Evolutionary conservation across 1,139 yeast species (phyloP).

Genomic region (Protomyces macrosporus): DNA sequence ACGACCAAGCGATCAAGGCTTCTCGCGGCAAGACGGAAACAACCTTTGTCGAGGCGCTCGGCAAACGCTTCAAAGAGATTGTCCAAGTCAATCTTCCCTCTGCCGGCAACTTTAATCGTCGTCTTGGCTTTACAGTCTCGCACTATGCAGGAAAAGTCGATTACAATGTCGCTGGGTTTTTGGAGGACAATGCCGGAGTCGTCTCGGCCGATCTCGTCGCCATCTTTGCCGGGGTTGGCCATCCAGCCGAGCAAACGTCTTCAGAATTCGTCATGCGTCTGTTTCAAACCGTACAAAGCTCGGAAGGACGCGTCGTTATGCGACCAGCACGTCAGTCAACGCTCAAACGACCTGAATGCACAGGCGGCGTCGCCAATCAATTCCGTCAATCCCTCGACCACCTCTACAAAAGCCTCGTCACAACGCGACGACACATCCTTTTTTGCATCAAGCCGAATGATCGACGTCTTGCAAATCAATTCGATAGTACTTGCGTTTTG

Average conservation of each 20-base stretch:
- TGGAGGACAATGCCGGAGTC: slow-evolving; percentile 40
- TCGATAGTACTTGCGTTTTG: slow-evolving; percentile 44
- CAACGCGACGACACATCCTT: slow-evolving; percentile 43
- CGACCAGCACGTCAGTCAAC: slow-evolving; percentile 34
- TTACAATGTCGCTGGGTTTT: slow-evolving; percentile 38
- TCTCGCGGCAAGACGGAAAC: slow-evolving; percentile 38
- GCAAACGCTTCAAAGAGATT: slow-evolving; percentile 38
- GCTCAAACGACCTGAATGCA: slow-evolving; percentile 35
- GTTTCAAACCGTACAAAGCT: slow-evolving; percentile 39
- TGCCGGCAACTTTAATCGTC: slow-evolving; percentile 28
- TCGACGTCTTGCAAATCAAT: slow-evolving; percentile 39
- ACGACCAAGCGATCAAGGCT: slow-evolving; percentile 39
- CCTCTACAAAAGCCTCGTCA: slow-evolving; percentile 41
- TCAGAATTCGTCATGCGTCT: slow-evolving; percentile 41
- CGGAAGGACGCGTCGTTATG: slow-evolving; percentile 36
- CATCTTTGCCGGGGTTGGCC: slow-evolving; percentile 34
- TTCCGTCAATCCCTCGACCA: slow-evolving; percentile 39
- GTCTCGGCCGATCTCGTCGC: slow-evolving; percentile 43
- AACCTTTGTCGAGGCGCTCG: slow-evolving; percentile 38
- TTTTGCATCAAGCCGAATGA: slow-evolving; percentile 45
- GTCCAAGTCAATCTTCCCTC: slow-evolving; percentile 36
- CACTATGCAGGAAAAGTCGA: slow-evolving; percentile 45
- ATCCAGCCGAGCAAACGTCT: slow-evolving; percentile 37
- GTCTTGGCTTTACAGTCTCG: slow-evolving; percentile 38
- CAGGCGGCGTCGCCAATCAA: slow-evolving; percentile 39